Evolutionary conservation across 306 rosid species (phyloP).

Genomic region (Delonix regia): DNA sequence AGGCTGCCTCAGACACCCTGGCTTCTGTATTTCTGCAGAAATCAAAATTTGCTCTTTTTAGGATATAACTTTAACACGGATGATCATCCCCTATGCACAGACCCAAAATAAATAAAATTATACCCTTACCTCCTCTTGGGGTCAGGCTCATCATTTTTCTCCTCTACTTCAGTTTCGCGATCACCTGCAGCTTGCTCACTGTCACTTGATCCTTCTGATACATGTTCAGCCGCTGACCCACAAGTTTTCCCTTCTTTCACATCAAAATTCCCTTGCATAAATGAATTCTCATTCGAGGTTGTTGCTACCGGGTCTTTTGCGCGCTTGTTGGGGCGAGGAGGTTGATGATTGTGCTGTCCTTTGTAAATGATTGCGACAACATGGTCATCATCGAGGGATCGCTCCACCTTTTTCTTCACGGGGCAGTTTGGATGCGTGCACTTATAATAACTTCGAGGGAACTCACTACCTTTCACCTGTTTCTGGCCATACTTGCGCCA

Average conservation of each 20-base stretch:
- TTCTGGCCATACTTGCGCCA: constrained; percentile 93
- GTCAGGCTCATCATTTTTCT: constrained; percentile 63
- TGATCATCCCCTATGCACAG: background rate
- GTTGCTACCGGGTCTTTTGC: constrained; percentile 38
- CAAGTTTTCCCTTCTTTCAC: constrained; percentile 15
- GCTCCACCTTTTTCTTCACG: constrained; percentile 83
- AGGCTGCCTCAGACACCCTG: constrained; percentile 47
- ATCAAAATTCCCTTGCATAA: constrained; percentile 34
- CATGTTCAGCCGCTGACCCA: constrained; percentile 45
- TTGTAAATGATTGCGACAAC: constrained; percentile 75
- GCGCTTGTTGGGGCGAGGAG: constrained; percentile 50
- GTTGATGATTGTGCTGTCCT: constrained; percentile 75
- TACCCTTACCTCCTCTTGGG: constrained; percentile 66
- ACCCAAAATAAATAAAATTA: constrained; percentile 1
- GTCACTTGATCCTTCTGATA: constrained; percentile 62
- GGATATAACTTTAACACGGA: constrained; percentile 5
- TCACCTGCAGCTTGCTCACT: constrained; percentile 69
- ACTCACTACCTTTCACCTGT: constrained; percentile 83
- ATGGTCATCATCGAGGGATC: constrained; percentile 67
- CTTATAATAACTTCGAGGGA: constrained; percentile 76
- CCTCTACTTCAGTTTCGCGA: constrained; percentile 51
- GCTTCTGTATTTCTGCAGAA: constrained; percentile 56
- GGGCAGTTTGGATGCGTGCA: constrained; percentile 63
- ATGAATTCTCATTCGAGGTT: constrained; percentile 43
- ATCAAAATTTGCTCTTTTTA: background rate